These are phyloP conservation scores for Quercus tomentella DNA, from an alignment of 331 rosid genomes.

Conservation along the genomic window DNA sequence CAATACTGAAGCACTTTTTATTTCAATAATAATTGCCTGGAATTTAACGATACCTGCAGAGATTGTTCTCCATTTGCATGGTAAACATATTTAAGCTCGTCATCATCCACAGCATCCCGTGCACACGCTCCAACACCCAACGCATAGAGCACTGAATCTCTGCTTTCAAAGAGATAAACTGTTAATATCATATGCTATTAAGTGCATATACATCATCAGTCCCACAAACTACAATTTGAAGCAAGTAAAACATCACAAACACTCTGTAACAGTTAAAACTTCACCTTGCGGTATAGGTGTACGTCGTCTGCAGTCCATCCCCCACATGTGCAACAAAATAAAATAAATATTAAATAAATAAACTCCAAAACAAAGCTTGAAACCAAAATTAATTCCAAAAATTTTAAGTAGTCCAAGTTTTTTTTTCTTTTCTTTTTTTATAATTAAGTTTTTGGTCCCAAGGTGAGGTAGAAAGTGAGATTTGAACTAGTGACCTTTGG, in stretches of 20 bases:
- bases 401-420: not conserved
- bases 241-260: not conserved
- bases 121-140: constrained; percentile 88
- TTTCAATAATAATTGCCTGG: not conserved
- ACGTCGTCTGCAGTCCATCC: constrained; percentile 37
- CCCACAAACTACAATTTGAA: not conserved
- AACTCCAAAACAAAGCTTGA: not conserved
- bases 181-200: not conserved
- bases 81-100: constrained; percentile 86
- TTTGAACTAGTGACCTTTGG: too few relatives aligned
- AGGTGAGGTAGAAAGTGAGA: too few relatives aligned
- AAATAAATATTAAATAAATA: constrained; percentile 9
- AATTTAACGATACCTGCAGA: constrained; percentile 50
- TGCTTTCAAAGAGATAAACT: constrained; percentile 15
- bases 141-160: constrained; percentile 87
- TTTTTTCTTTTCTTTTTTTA: not conserved
- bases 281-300: constrained; percentile 67
- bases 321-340: constrained; percentile 5
- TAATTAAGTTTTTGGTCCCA: too few relatives aligned
- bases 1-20: not conserved
- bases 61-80: constrained; percentile 64
- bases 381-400: not conserved
- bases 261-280: not conserved
- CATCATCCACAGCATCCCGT: constrained; percentile 66
- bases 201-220: too few relatives aligned